Evolutionary conservation across 805 yeast genomes (phyloP), one percentile per base, ranked within the genome.

Genomic region (Metschnikowia cubensis): DNA sequence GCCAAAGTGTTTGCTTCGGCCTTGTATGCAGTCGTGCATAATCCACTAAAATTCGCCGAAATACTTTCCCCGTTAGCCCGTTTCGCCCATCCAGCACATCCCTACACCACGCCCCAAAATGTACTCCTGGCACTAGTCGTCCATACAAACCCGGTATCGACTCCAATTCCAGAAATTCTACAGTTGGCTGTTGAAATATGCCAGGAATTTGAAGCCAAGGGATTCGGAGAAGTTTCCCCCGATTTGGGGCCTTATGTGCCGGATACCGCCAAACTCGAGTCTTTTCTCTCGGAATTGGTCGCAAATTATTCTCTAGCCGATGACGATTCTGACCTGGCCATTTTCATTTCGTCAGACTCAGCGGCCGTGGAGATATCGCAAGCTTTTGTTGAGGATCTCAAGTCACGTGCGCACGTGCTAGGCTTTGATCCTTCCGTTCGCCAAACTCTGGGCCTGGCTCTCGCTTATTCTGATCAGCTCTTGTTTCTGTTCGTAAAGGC

Each of bases 401-500:
- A 15, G 38, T 21, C 15, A 34, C 41, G 40, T 11, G 35, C 47
- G 15, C 17, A 5, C 10, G 18, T 6, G 11, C 14, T 35, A 6
- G 42, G 47, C n/a, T 45, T 36, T 17, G 25, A 14, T 29, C 35
- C 47, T 6, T n/a, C 13, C 11, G 8, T 25, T 8, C 29, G 11
- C 29, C 29, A 25, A 25, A 25, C 3, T 4, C 29, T 2, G 11
- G 11, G 11, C 11, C 29, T 8, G 4, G 3, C 29, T 4, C 29
- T 25, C 11, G 3, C 11, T 25, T 25, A 8, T 14, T 7, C 42
- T 3, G 7, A 36, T 14, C 20, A 2, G 17, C 22, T 32, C 7
- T 36, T 41, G 21, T 40, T 53, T 20, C 37, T 48, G 21, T 59
- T 60, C 31, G 53, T 49, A 2, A 36, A 45, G 47, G 57, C 59